Evolutionary conservation across 164 flowering plant species (phyloP).

Genomic region (Umbellularia californica): DNA sequence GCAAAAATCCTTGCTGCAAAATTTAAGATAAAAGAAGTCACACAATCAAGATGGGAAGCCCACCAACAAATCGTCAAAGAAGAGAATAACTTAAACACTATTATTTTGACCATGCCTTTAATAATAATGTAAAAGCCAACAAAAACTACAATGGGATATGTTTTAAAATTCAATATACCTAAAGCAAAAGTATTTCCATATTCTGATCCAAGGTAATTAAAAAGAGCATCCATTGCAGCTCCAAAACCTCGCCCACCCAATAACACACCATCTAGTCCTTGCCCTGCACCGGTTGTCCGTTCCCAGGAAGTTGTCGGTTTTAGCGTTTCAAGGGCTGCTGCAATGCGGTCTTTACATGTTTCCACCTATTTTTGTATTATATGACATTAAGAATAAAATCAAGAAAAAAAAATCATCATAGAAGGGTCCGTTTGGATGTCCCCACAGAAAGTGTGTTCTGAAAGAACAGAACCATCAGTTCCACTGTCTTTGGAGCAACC

Average conservation of each 20-base stretch:
- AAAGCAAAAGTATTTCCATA: slow-evolving; percentile 94
- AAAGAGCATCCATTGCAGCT: slow-evolving; percentile 85
- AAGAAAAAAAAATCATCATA: background rate
- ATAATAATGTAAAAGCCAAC: background rate
- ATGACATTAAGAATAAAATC: background rate
- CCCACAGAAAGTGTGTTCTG: background rate
- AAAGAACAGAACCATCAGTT: background rate
- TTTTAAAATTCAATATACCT: slow-evolving; percentile 41
- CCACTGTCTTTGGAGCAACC: background rate
- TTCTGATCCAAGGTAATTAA: slow-evolving; percentile 88
- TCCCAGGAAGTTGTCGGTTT: slow-evolving; percentile 95
- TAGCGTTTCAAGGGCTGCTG: slow-evolving; percentile 88
- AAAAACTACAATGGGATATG: background rate
- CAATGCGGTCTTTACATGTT: slow-evolving; percentile 88
- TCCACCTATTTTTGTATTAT: slow-evolving; percentile 57
- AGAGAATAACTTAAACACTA: background rate
- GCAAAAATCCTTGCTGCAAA: slow-evolving; percentile 91
- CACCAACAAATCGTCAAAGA: slow-evolving; percentile 1
- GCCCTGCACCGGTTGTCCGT: slow-evolving; percentile 71
- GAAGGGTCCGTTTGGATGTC: background rate
- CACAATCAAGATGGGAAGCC: slow-evolving; percentile 5
- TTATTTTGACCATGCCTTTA: slow-evolving; percentile 1
- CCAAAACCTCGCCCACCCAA: slow-evolving; percentile 97
- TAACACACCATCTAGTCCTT: slow-evolving; percentile 80
- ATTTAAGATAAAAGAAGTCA: slow-evolving; percentile 6